Percentiles rank a stretch among this genome's conserved stretches.
Evolutionary conservation across 371 early-diverging fungal species (phyloP).

Genomic region (Mucor plumbeus): DNA sequence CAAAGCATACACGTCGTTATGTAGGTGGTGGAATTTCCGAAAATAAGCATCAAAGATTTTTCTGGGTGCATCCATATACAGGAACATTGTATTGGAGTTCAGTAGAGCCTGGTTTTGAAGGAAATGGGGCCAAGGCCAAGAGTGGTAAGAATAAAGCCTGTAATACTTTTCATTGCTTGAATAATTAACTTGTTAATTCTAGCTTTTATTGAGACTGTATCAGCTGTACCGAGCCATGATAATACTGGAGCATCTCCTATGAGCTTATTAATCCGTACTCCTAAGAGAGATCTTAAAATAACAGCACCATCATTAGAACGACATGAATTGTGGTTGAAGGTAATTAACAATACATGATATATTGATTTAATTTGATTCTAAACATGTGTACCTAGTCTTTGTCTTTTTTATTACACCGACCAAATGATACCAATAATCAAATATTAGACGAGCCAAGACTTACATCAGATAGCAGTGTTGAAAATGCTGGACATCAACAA

Average conservation of each 20-base stretch:
- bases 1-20: conserved; percentile 73
- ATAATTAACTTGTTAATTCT: conserved; percentile 8
- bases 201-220: conserved; percentile 66
- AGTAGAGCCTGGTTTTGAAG: conserved; percentile 67
- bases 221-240: conserved; percentile 50
- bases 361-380: no score
- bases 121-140: conserved; percentile 58
- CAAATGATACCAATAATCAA: conserved; percentile 9
- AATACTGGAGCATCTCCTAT: conserved; percentile 50
- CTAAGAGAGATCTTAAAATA: conserved; percentile 70
- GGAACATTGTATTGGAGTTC: conserved; percentile 80
- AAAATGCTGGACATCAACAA: conserved; percentile 28
- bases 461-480: conserved; percentile 17
- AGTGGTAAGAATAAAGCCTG: conserved; percentile 43
- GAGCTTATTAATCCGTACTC: conserved; percentile 70
- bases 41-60: conserved; percentile 74
- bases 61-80: conserved; percentile 90
- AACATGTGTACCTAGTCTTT: conserved; percentile 26
- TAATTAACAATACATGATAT: conserved; percentile 7
- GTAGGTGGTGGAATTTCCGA: conserved; percentile 65
- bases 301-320: conserved; percentile 69
- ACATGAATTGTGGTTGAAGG: conserved; percentile 72
- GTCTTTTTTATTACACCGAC: conserved; percentile 32
- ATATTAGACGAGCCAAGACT: conserved; percentile 22
- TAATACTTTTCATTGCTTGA: background rate